phyloP scores from a whole-genome alignment of 1,139 yeast genomes.

The Yamadazyma blattariae region DNA sequence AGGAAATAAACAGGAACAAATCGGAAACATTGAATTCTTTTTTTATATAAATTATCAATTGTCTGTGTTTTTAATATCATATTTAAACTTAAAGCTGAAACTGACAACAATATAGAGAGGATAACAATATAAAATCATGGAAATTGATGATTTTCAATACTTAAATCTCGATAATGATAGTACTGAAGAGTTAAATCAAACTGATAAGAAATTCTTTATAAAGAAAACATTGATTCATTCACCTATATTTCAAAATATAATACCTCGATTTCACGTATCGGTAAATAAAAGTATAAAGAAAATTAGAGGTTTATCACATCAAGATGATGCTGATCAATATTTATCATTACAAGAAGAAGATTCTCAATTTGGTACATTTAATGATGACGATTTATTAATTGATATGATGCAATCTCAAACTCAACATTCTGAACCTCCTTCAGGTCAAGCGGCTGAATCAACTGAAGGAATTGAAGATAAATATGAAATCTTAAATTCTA shows the following conservation, averaged over 20 bases:
- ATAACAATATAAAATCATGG: conserved; percentile 7
- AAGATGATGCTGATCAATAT: conserved; percentile 40
- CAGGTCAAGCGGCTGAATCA: background rate
- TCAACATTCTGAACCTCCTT: background rate
- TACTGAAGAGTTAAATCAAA: background rate
- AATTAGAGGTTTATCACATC: conserved; percentile 29
- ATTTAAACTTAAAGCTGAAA: no score
- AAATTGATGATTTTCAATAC: conserved; percentile 8
- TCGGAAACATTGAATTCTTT: no score
- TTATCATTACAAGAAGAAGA: conserved; percentile 37
- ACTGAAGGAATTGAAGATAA: background rate
- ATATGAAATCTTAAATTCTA: background rate
- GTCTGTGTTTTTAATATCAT: no score
- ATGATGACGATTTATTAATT: conserved; percentile 27
- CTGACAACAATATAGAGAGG: no score
- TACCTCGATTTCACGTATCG: conserved; percentile 32
- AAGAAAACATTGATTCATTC: conserved; percentile 39
- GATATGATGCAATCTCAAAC: conserved; percentile 7
- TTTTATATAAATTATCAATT: no score
- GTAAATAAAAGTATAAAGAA: conserved; percentile 33
- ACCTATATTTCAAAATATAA: conserved; percentile 32
- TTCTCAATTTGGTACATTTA: conserved; percentile 38
- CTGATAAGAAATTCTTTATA: conserved; percentile 11
- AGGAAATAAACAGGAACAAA: no score
- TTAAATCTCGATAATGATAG: conserved; percentile 3